Conservation (phyloP, 1,284 basidiomycete species). For the Sporisorium reilianum region DNA sequence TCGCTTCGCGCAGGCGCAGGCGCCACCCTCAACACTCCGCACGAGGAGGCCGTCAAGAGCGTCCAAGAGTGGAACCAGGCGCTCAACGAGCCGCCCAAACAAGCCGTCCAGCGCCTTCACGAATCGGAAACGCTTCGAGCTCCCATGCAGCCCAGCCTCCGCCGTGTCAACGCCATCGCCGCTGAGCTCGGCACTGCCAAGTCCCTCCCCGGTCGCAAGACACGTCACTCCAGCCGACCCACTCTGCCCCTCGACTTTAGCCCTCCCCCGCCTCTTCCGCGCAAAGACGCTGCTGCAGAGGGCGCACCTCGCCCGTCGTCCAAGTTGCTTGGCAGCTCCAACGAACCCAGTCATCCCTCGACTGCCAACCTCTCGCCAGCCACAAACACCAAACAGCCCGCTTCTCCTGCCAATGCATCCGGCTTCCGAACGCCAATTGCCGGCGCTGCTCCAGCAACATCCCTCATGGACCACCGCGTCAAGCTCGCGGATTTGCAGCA, state of each 20-base stretch:
- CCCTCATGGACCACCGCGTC: slow-evolving; percentile 53
- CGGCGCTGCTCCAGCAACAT: slow-evolving; percentile 49
- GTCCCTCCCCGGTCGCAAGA: slow-evolving; percentile 29
- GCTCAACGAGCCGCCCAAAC: slow-evolving; percentile 78
- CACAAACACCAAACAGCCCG: slow-evolving; percentile 15
- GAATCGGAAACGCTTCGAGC: slow-evolving; percentile 43
- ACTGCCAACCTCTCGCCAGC: not conserved
- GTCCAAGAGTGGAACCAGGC: slow-evolving; percentile 99
- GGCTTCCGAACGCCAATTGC: slow-evolving; percentile 39
- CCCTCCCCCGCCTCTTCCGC: slow-evolving; percentile 20
- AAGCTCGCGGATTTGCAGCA: slow-evolving; percentile 73
- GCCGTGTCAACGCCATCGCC: slow-evolving; percentile 44
- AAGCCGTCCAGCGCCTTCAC: slow-evolving; percentile 20
- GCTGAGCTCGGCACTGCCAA: slow-evolving; percentile 46
- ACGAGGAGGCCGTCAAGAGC: slow-evolving; percentile 90
- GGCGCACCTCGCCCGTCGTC: slow-evolving; percentile 8
- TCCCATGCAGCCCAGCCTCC: slow-evolving; percentile 41
- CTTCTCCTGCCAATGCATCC: slow-evolving; percentile 28
- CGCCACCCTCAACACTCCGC: slow-evolving; percentile 68
- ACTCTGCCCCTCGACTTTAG: slow-evolving; percentile 50
- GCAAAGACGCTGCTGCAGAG: slow-evolving; percentile 8
- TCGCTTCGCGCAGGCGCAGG: slow-evolving; percentile 71
- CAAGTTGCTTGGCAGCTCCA: slow-evolving; percentile 5
- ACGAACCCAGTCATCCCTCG: not conserved
- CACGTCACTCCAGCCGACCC: slow-evolving; percentile 26